A percentile compares a stretch with the other conserved stretches of the same genome.
Conservation (phyloP, 305 asterid species). For the Caryopteris hybrid region DNA sequence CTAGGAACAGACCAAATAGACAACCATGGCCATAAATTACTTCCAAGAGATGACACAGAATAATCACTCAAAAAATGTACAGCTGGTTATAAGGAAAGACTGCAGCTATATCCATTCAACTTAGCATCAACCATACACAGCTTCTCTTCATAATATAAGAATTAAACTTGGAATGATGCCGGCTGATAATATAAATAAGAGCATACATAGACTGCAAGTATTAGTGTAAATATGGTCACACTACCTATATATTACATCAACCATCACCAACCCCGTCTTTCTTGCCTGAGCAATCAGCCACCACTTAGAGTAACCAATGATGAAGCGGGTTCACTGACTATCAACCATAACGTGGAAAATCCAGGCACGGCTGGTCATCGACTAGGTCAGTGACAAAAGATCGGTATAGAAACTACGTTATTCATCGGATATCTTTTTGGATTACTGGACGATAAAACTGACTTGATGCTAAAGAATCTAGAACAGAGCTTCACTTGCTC, state of each 20-base stretch:
- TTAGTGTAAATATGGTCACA: background rate
- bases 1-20: too few species aligned
- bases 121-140: too few species aligned
- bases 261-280: background rate
- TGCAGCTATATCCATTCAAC: too few species aligned
- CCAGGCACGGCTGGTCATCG: conserved; percentile 5
- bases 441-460: conserved; percentile 10
- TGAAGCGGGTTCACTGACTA: background rate
- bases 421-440: conserved; percentile 1
- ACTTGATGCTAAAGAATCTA: conserved; percentile 20
- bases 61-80: too few species aligned
- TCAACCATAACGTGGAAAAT: conserved; percentile 4
- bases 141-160: too few species aligned
- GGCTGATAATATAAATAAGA: background rate
- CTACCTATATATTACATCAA: background rate
- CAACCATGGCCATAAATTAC: too few species aligned
- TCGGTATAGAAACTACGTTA: conserved; percentile 1
- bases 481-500: conserved; percentile 11
- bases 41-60: too few species aligned
- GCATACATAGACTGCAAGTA: background rate
- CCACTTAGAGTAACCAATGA: background rate
- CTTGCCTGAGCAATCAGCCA: conserved; percentile 14
- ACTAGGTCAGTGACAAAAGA: conserved; percentile 6
- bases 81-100: too few species aligned
- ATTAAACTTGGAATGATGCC: too few species aligned